phyloP scores from a whole-genome alignment of 257 asterid species.

The Scutellaria baicalensis region DNA sequence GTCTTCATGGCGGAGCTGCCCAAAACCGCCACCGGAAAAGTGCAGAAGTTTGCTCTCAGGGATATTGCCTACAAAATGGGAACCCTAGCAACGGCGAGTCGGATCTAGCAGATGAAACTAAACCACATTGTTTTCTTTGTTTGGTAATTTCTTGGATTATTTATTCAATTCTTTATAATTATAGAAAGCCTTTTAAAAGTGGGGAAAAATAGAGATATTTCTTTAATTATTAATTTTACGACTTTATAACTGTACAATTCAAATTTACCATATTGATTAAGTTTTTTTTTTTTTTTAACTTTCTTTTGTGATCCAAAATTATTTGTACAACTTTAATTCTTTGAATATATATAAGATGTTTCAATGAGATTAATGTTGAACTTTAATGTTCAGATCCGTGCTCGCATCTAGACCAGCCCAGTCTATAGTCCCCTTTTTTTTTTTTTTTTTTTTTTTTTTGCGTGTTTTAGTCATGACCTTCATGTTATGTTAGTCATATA shows the following conservation, averaged over 20 bases:
- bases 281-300: not conserved
- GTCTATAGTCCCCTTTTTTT: too few relatives aligned
- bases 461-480: too few relatives aligned
- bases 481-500: too few relatives aligned
- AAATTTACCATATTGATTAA: not conserved
- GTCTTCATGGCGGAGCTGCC: slow-evolving; percentile 65
- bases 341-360: not conserved
- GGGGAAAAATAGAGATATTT: too few relatives aligned
- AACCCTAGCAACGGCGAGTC: slow-evolving; percentile 24
- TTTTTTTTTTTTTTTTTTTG: too few relatives aligned
- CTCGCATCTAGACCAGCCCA: too few relatives aligned
- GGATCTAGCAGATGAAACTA: slow-evolving; percentile 17
- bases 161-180: not conserved
- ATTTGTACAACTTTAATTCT: not conserved
- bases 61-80: slow-evolving; percentile 40
- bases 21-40: slow-evolving; percentile 62
- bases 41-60: slow-evolving; percentile 49
- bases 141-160: not conserved
- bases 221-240: too few relatives aligned
- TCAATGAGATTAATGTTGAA: not conserved
- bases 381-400: too few relatives aligned
- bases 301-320: not conserved
- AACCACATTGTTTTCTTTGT: not conserved
- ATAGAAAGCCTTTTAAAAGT: not conserved
- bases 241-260: too few relatives aligned